These are phyloP conservation scores for Pythium dissimile DNA, from an alignment of 352 stramenopile species.

Conservation along the genomic window DNA sequence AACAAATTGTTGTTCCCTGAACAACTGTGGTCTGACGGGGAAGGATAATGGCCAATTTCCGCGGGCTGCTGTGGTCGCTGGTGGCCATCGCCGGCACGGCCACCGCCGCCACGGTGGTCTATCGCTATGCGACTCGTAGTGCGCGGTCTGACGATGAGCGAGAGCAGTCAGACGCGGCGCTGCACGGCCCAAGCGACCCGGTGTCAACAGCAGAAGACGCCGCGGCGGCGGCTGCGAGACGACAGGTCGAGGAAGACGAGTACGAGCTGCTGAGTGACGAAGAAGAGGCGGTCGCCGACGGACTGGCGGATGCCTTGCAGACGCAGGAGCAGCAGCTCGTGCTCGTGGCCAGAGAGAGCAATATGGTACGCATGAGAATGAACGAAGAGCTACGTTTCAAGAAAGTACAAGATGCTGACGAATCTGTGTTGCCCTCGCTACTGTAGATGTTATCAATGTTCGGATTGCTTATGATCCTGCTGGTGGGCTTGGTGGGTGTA, in stretches of 20 bases:
- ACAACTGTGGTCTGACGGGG: neutral
- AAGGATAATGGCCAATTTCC: constrained; percentile 33
- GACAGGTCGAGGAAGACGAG: constrained; percentile 9
- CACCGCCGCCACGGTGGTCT: constrained; percentile 51
- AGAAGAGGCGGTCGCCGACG: constrained; percentile 27
- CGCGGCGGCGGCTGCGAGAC: too few relatives aligned
- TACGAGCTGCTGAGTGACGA: constrained; percentile 42
- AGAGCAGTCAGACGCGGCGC: constrained; percentile 4
- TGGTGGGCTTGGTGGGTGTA: constrained; percentile 59
- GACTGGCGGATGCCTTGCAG: constrained; percentile 19
- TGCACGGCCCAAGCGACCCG: constrained; percentile 6
- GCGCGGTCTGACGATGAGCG: constrained; percentile 22
- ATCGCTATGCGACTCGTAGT: constrained; percentile 57
- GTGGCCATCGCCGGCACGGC: constrained; percentile 65
- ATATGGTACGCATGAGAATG: constrained; percentile 31
- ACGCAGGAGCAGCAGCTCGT: constrained; percentile 40
- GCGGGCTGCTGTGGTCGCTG: constrained; percentile 60
- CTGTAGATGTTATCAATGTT: constrained; percentile 64
- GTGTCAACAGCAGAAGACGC: too few relatives aligned
- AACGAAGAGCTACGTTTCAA: neutral
- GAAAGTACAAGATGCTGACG: neutral
- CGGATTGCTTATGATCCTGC: constrained; percentile 59
- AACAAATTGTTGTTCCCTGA: neutral
- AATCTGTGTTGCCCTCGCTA: neutral
- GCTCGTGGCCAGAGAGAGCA: constrained; percentile 39